Conservation (phyloP, 73 alveolate genomes). For the Paramecium pentaurelia region DNA sequence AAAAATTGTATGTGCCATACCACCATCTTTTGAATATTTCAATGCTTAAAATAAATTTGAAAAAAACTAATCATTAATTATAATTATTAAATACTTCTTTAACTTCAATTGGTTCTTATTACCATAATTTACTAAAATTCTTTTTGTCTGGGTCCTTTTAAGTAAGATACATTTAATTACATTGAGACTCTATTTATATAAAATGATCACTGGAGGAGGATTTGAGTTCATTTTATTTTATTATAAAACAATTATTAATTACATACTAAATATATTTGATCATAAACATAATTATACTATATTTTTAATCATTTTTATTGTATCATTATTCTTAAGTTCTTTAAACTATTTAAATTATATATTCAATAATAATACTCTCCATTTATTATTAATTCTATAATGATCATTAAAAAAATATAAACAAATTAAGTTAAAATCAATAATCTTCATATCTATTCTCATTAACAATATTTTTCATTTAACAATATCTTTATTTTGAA, state of each 20-base stretch:
- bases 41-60: neutral
- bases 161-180: neutral
- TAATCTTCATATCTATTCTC: neutral
- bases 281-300: neutral
- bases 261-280: neutral
- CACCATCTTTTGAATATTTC: neutral
- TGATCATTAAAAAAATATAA: neutral
- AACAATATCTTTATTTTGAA: neutral
- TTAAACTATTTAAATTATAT: neutral
- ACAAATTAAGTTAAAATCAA: neutral
- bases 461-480: neutral
- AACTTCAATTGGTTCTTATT: conserved; percentile 24
- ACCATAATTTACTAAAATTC: neutral
- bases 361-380: neutral
- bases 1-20: neutral
- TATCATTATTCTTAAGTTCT: neutral
- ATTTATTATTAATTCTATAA: too few species aligned
- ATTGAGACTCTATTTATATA: neutral
- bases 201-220: conserved; percentile 22
- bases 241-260: neutral
- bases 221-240: neutral
- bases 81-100: neutral
- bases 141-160: neutral
- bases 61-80: neutral
- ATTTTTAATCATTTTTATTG: too few species aligned